Base-by-base conservation (phyloP, 768 basidiomycete genomes). In the Suillus ampliporus region DNA sequence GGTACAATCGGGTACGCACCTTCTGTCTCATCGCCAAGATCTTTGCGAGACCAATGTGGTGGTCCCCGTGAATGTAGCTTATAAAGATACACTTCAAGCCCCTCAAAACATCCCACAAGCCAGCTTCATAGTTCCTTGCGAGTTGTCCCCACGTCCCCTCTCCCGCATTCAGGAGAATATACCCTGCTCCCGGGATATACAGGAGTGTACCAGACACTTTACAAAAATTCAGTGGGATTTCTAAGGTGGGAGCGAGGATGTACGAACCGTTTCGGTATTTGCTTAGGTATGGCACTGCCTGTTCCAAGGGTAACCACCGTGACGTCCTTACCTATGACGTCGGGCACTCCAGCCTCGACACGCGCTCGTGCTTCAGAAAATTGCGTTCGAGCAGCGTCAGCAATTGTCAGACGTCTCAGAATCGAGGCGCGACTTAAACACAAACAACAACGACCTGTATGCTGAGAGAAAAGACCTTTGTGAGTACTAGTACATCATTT, bases 91-190 rank as follows among this genome's bases (percentile, higher is more conserved):
- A 88, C 68, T 85, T 89, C 14, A 95, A 74, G 56, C 90, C 79
- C n/a, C 87, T 79, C 57, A 95, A 78, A 15, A 89, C 80, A 14
- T 86, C 71, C 81, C 85, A 85, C 3, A 85, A 86, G 60, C 80
- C 81, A 11, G 70, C 65, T 2, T 95, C 95, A 70, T 89, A 96
- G 53, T 88, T 84, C 4, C 97, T 83, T 3, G 82, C 81, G 4
- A 98, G 82, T 70, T 98, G 97, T 2, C 95, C 95, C 83, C 90
- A 91, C 0, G 95, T 95, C 0, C 95, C 95, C 77, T 99, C 97
- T 0, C 97, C 97, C 0, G 84, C 84, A 66, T 99, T 97, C 2
- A 98, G 82, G n/a, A 98, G 77, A 38, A 97, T 77, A 64, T 84
- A 87, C 1, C 93, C 92, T 60, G 81, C 80, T 1, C 78, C 76